These are phyloP conservation scores for Paxillus rubicundulus DNA, from an alignment of 768 basidiomycete species.

Conservation along the genomic window DNA sequence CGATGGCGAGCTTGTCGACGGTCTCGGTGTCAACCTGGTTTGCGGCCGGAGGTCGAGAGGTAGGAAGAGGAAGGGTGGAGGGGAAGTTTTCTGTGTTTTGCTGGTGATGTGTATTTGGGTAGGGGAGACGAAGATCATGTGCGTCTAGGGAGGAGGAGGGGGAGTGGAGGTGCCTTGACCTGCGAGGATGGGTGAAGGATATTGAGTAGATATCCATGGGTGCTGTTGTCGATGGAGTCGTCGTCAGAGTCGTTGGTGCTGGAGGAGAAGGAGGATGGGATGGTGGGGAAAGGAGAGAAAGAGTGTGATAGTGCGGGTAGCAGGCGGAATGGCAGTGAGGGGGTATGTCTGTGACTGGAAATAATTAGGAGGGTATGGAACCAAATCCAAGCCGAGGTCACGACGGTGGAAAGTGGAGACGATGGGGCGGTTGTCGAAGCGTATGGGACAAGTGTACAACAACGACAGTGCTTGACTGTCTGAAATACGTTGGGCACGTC, in stretches of 20 bases:
- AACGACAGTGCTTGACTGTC: not conserved
- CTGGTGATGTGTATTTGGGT: conserved; percentile 34
- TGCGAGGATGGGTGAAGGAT: conserved; percentile 88
- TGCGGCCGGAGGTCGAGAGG: conserved; percentile 27
- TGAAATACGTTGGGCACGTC: too few relatives aligned
- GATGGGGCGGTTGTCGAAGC: not conserved
- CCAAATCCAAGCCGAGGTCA: not conserved
- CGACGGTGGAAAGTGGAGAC: not conserved
- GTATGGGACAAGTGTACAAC: not conserved
- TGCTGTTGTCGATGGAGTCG: conserved; percentile 3
- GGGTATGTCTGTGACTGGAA: conserved; percentile 17
- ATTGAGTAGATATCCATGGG: conserved; percentile 93
- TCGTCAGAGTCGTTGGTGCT: not conserved
- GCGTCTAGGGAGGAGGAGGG: conserved; percentile 65
- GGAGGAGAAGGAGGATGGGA: not conserved
- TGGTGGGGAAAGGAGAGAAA: conserved; percentile 1
- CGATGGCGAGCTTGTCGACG: conserved; percentile 74
- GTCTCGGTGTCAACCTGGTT: conserved; percentile 62
- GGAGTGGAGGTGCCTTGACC: conserved; percentile 62
- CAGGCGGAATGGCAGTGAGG: conserved; percentile 2
- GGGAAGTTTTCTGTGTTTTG: conserved; percentile 27
- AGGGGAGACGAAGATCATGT: conserved; percentile 46
- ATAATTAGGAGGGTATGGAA: conserved; percentile 29
- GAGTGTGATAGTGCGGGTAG: conserved; percentile 3
- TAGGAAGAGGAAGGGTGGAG: conserved; percentile 41